Evolutionary conservation across 805 yeast species (phyloP), one percentile per base, ranked within the genome.

Genomic region (Blastobotrys terrestris): DNA sequence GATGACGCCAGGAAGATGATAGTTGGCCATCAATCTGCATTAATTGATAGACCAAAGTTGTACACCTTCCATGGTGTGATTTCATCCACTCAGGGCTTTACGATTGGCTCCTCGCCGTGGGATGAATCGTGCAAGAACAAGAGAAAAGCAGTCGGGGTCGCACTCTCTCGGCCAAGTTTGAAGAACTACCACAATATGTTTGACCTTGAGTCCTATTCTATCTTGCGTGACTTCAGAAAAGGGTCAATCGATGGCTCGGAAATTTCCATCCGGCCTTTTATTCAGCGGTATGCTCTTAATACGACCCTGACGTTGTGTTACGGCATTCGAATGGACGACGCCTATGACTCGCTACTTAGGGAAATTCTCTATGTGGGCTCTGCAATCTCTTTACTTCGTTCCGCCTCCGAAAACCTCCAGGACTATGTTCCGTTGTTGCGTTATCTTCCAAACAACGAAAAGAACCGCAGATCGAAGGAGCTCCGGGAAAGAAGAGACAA

Each of bases 21-120:
- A 83, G 65, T 76, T 22, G 65, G 64, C 19, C 72, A 74, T 57
- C 70, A 81, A 1, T 64, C 71, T 39, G 78, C 82, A 2, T 77
- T 79, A 54, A 83, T 80, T 60, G 85, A 91, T 2, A 69, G 94
- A 45, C 94, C 94, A 0, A 68, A 74, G 31, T 70, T 77, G 52
- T 79, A 78, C 63, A 84, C 90, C 1, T 86, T 87, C 68, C 94
- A 87, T 67, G 71, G 74, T 18, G 72, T 85, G 39, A 66, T 66
- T 72, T 85, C 42, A 76, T 86, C 61, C 39, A 70, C 58, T 42
- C 72, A 58, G 57, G 74, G 76, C 2, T 70, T 72, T 49, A 72
- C 76, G 1, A 72, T 72, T 47, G 76, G 76, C 7, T 71, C 76
- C 1, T 70, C 76, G 5, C 75, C 76, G 2, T 72, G 72, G 71